Percentiles rank a stretch among this genome's conserved stretches.
Evolutionary conservation across 2,329 filamentous ascomycete species (phyloP).

Genomic region (Ambrosiella cleistominuta): DNA sequence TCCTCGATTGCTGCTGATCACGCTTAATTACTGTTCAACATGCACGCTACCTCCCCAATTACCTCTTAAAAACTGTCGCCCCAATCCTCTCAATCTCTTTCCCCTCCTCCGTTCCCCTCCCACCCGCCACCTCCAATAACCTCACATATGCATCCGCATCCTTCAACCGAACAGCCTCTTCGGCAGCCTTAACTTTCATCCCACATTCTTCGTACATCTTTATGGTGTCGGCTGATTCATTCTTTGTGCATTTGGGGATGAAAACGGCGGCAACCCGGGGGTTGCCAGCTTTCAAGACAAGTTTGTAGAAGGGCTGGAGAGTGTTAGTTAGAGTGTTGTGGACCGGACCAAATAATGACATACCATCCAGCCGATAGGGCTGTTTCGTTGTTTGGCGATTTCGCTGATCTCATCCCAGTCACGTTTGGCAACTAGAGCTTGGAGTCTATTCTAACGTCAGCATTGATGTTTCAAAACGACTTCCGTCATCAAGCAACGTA

Average conservation of each 20-base stretch:
- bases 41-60: neutral
- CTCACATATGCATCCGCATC: conserved; percentile 59
- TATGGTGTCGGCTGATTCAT: conserved; percentile 53
- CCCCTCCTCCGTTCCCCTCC: conserved; percentile 45
- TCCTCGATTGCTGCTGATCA: no score
- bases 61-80: conserved; percentile 36
- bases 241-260: conserved; percentile 66
- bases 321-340: neutral
- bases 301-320: conserved; percentile 69
- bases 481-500: conserved; percentile 22
- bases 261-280: conserved; percentile 69
- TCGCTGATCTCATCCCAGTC: conserved; percentile 92
- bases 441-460: conserved; percentile 34
- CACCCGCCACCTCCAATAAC: conserved; percentile 56
- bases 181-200: conserved; percentile 70
- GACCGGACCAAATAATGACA: conserved; percentile 18
- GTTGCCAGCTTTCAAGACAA: conserved; percentile 75
- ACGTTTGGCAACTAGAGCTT: conserved; percentile 73
- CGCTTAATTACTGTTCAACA: neutral
- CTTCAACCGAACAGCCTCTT: conserved; percentile 73
- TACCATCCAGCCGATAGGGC: conserved; percentile 92
- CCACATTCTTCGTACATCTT: conserved; percentile 96
- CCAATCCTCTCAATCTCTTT: conserved; percentile 69
- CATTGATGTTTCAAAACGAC: neutral
- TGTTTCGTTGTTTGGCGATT: conserved; percentile 59